Evolutionary conservation across 2,329 filamentous ascomycete genomes (phyloP).

Genomic region (Colletotrichum euphorbiae): DNA sequence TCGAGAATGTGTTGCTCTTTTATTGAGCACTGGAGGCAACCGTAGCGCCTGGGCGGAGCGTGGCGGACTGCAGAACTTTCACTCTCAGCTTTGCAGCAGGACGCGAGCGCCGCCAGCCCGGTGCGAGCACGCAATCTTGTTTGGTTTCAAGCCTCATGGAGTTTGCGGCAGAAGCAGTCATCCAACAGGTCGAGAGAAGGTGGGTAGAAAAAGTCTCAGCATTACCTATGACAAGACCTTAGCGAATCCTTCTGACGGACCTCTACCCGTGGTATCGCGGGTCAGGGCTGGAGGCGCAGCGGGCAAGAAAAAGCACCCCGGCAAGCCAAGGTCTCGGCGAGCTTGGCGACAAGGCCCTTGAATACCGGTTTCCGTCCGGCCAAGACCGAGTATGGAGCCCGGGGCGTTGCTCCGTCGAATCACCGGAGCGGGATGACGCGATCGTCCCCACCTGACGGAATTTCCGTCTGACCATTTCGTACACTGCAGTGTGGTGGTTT

Average conservation of each 20-base stretch:
- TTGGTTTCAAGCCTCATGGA: slow-evolving; percentile 29
- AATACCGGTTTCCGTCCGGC: slow-evolving; percentile 30
- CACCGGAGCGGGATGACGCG: slow-evolving; percentile 26
- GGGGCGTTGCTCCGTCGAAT: slow-evolving; percentile 8
- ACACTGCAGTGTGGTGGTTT: too few relatives aligned
- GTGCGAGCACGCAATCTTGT: slow-evolving; percentile 36
- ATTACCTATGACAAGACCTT: slow-evolving; percentile 40
- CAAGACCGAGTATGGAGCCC: slow-evolving; percentile 22
- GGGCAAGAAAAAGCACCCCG: background rate
- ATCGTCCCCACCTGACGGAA: background rate
- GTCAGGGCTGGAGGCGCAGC: slow-evolving; percentile 7
- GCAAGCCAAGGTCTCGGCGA: slow-evolving; percentile 33
- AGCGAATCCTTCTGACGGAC: slow-evolving; percentile 21
- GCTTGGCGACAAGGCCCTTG: slow-evolving; percentile 28
- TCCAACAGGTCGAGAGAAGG: background rate
- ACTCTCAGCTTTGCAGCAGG: slow-evolving; percentile 9
- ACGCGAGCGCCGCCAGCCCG: background rate
- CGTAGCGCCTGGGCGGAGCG: background rate
- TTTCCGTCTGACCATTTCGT: slow-evolving; percentile 10
- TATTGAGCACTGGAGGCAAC: background rate
- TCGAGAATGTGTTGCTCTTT: background rate
- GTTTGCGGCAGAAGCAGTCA: background rate
- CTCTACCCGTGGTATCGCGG: background rate
- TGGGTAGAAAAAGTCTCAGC: slow-evolving; percentile 18
- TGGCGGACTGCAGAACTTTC: slow-evolving; percentile 16